Evolutionary conservation across 345 rosid species (phyloP).

Genomic region (Pistacia vera): DNA sequence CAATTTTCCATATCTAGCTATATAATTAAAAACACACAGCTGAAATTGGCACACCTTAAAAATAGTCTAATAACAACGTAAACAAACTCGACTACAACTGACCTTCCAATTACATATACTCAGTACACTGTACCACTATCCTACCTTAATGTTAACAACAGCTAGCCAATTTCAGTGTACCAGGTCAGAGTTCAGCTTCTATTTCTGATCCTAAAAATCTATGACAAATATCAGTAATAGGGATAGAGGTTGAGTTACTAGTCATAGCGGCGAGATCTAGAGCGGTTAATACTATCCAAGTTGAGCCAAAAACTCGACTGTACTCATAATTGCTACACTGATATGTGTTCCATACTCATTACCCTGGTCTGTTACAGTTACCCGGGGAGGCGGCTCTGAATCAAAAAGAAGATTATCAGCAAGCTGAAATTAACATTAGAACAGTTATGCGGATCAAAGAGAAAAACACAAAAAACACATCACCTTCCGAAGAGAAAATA

Average conservation of each 20-base stretch:
- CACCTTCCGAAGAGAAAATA: slow-evolving; percentile 39
- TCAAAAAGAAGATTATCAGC: slow-evolving; percentile 26
- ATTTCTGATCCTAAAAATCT: not conserved
- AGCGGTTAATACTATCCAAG: slow-evolving; percentile 54
- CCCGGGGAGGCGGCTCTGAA: slow-evolving; percentile 61
- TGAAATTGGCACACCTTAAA: not conserved
- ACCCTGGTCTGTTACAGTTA: slow-evolving; percentile 42
- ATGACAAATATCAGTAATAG: slow-evolving; percentile 27
- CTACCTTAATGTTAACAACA: not conserved
- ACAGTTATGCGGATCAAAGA: not conserved
- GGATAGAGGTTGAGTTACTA: slow-evolving; percentile 38
- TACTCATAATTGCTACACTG: slow-evolving; percentile 52
- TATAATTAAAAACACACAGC: not conserved
- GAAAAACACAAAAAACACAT: not conserved
- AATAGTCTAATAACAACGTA: not conserved
- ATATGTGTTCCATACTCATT: slow-evolving; percentile 56
- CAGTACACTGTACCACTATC: not conserved
- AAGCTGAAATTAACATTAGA: slow-evolving; percentile 10
- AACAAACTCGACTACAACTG: not conserved
- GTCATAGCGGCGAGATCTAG: slow-evolving; percentile 60
- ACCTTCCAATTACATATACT: not conserved
- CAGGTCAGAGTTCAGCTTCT: not conserved
- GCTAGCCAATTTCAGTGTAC: not conserved
- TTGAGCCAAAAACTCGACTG: slow-evolving; percentile 57
- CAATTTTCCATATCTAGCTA: not conserved